phyloP scores from a whole-genome alignment of 352 stramenopile species.

The Phytophthora agathidicida region DNA sequence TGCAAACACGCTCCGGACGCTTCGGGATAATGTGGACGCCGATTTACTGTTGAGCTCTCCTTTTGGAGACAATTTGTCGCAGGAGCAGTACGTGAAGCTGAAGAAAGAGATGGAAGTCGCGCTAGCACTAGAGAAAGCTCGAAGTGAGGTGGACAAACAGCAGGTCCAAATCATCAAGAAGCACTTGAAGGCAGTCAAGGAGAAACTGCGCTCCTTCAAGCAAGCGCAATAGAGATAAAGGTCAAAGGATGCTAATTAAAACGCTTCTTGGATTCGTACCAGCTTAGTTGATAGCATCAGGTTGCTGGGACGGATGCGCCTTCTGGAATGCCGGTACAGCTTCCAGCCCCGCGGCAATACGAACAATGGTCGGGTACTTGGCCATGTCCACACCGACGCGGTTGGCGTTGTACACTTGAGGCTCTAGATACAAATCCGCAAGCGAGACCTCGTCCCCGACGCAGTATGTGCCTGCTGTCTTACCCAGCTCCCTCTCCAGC shows the following conservation, averaged over 20 bases:
- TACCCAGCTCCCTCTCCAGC: constrained; percentile 74
- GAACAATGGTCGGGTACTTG: constrained; percentile 88
- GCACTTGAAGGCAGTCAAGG: constrained; percentile 54
- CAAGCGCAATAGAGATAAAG: constrained; percentile 23
- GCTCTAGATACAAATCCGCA: constrained; percentile 90
- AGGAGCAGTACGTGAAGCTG: constrained; percentile 51
- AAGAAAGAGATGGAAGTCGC: constrained; percentile 56
- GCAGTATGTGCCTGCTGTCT: constrained; percentile 69
- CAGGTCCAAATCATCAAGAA: constrained; percentile 55
- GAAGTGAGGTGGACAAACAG: constrained; percentile 38
- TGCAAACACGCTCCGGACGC: constrained; percentile 51
- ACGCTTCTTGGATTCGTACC: not conserved
- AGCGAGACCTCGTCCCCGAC: constrained; percentile 85
- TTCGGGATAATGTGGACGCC: constrained; percentile 55
- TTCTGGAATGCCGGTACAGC: constrained; percentile 83
- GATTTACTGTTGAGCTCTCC: constrained; percentile 45
- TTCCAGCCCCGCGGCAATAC: constrained; percentile 71
- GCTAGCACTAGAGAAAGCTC: constrained; percentile 40
- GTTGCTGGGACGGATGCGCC: constrained; percentile 81
- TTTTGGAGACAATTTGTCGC: constrained; percentile 48
- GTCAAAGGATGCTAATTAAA: constrained; percentile 1
- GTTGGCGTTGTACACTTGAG: constrained; percentile 93
- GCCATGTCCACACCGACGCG: constrained; percentile 90
- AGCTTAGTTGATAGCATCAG: constrained; percentile 51
- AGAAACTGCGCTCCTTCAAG: constrained; percentile 40